Percentiles rank a stretch among this genome's conserved stretches.
These are phyloP conservation scores for Lichenothelia convexa DNA, from an alignment of 495 filamentous ascomycete species.

Conservation along the genomic window DNA sequence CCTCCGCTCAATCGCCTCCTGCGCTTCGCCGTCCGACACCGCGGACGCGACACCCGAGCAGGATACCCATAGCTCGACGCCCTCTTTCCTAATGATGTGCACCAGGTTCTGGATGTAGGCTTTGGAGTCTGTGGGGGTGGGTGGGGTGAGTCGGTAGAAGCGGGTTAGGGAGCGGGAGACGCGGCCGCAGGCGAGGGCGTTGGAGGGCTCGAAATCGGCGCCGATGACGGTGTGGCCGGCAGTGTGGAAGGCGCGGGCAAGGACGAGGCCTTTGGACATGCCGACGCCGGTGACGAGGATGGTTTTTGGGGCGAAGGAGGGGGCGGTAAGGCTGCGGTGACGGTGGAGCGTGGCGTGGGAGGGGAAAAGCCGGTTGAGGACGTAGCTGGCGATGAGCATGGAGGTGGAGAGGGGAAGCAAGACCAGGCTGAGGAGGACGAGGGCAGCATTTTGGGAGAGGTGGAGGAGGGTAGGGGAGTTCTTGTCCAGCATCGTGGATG, in stretches of 20 bases:
- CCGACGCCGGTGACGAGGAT: constrained; percentile 56
- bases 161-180: constrained; percentile 27
- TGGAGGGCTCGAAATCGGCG: constrained; percentile 39
- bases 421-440: constrained; percentile 26
- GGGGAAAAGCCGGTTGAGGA: constrained; percentile 13
- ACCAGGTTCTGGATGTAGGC: constrained; percentile 32
- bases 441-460: constrained; percentile 29
- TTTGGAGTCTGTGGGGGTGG: constrained; percentile 12
- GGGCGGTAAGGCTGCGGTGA: constrained; percentile 18
- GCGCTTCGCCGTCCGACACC: constrained; percentile 44
- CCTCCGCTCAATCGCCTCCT: constrained; percentile 37
- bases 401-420: constrained; percentile 36
- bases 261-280: constrained; percentile 44
- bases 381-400: constrained; percentile 27
- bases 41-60: constrained; percentile 43
- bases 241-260: constrained; percentile 49
- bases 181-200: constrained; percentile 22
- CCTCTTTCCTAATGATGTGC: constrained; percentile 38
- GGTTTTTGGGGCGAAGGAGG: constrained; percentile 33
- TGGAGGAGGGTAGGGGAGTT: constrained; percentile 15
- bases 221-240: constrained; percentile 56
- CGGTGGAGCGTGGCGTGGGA: constrained; percentile 8
- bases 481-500: constrained; percentile 11
- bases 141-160: constrained; percentile 34
- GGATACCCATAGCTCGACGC: constrained; percentile 54